phyloP scores from a whole-genome alignment of 208 protist species.

The Acanthamoeba lenticulata region DNA sequence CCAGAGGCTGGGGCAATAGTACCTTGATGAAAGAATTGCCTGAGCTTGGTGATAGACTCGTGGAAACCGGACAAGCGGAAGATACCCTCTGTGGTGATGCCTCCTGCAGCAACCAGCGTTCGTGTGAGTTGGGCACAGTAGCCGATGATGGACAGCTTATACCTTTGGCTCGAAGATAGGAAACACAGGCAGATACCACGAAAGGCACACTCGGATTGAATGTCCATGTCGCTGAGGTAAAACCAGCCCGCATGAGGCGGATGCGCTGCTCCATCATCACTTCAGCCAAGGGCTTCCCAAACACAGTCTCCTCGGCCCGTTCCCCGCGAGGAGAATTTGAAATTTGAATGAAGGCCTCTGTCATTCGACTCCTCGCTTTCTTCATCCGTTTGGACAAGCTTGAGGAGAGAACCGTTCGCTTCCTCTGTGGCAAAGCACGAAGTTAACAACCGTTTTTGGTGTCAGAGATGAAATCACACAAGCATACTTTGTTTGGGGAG shows the following conservation, averaged over 20 bases:
- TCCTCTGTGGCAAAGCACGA: background rate
- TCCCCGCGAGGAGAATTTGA: background rate
- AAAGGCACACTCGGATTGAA: background rate
- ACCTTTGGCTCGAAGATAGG: slow-evolving; percentile 40
- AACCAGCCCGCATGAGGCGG: background rate
- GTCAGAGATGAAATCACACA: background rate
- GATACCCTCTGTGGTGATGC: background rate
- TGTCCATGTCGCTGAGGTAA: background rate
- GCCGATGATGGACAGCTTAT: background rate
- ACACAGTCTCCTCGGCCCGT: background rate
- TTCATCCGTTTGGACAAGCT: slow-evolving; percentile 37
- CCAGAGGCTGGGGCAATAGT: too few species aligned
- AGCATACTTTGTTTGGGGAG: background rate
- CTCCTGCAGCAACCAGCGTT: background rate
- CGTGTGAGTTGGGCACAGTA: background rate
- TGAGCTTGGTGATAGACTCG: slow-evolving; percentile 50
- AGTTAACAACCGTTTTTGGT: background rate
- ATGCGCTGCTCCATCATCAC: slow-evolving; percentile 13
- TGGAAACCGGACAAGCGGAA: slow-evolving; percentile 30
- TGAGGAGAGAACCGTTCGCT: background rate
- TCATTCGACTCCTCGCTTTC: slow-evolving; percentile 21
- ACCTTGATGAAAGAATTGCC: slow-evolving; percentile 38
- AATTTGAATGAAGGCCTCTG: background rate
- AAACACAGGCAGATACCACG: background rate
- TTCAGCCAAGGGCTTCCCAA: background rate